These are phyloP conservation scores for Phytophthora sp. DNA, from an alignment of 352 stramenopile species.

Conservation along the genomic window DNA sequence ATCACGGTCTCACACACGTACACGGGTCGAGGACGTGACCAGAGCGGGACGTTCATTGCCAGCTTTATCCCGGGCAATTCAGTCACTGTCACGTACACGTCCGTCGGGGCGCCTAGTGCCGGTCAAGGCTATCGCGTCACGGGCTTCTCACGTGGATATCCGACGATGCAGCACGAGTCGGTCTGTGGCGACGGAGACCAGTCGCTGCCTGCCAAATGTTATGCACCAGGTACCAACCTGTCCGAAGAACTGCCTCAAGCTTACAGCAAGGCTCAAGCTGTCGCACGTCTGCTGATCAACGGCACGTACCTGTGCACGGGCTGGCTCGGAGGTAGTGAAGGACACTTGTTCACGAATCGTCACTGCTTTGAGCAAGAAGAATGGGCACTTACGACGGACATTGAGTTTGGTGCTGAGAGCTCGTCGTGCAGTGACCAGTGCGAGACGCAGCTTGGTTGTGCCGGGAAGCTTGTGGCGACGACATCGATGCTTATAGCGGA, in stretches of 20 bases:
- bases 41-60: slow-evolving; percentile 48
- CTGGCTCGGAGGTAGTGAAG: slow-evolving; percentile 63
- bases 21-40: slow-evolving; percentile 43
- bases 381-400: slow-evolving; percentile 42
- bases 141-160: slow-evolving; percentile 54
- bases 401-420: slow-evolving; percentile 71
- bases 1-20: slow-evolving; percentile 37
- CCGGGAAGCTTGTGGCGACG: slow-evolving; percentile 51
- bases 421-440: slow-evolving; percentile 54
- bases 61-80: slow-evolving; percentile 49
- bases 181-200: slow-evolving; percentile 61
- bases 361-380: slow-evolving; percentile 58
- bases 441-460: slow-evolving; percentile 47
- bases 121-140: slow-evolving; percentile 46
- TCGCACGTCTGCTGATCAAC: slow-evolving; percentile 69
- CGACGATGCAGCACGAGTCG: slow-evolving; percentile 37
- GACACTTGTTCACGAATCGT: slow-evolving; percentile 77
- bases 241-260: slow-evolving; percentile 38
- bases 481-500: slow-evolving; percentile 52
- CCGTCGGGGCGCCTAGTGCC: slow-evolving; percentile 3
- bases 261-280: slow-evolving; percentile 47
- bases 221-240: slow-evolving; percentile 28
- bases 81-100: slow-evolving; percentile 56
- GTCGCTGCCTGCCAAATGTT: slow-evolving; percentile 62
- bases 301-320: slow-evolving; percentile 61